A percentile compares a stretch with the other conserved stretches of the same genome.
phyloP scores from a whole-genome alignment of 257 asterid genomes.

The Rubia yunnanensis region DNA sequence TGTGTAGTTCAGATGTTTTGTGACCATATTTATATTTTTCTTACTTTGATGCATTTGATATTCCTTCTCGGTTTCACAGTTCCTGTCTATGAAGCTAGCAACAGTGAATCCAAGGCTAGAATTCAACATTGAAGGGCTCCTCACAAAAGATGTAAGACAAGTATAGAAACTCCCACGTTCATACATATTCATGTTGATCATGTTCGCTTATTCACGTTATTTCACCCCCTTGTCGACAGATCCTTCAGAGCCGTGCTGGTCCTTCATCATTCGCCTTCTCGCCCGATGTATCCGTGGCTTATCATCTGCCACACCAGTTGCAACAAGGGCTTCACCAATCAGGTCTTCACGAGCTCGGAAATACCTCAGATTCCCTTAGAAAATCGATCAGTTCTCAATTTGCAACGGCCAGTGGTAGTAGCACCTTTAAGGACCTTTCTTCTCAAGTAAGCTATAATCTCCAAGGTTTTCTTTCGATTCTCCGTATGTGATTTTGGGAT shows the following conservation, averaged over 20 bases:
- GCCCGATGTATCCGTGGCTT: slow-evolving; percentile 44
- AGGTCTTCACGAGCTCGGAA: slow-evolving; percentile 33
- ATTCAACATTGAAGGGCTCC: slow-evolving; percentile 59
- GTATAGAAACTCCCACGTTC: not conserved
- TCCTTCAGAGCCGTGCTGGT: slow-evolving; percentile 50
- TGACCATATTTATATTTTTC: not conserved
- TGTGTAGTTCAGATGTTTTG: not conserved
- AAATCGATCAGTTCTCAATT: slow-evolving; percentile 28
- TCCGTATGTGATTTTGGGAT: not conserved
- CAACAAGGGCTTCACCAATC: slow-evolving; percentile 51
- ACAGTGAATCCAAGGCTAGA: slow-evolving; percentile 79
- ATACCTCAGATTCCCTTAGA: slow-evolving; percentile 43
- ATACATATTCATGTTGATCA: not conserved
- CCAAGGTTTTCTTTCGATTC: not conserved
- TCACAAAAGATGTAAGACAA: slow-evolving; percentile 74
- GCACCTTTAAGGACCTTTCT: slow-evolving; percentile 26
- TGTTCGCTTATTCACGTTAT: not conserved
- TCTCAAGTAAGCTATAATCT: slow-evolving; percentile 16
- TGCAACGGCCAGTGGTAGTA: slow-evolving; percentile 1
- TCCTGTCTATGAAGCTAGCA: slow-evolving; percentile 97
- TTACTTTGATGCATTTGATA: not conserved
- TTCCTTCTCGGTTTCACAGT: slow-evolving; percentile 29
- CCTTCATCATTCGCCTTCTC: slow-evolving; percentile 45
- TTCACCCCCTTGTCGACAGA: slow-evolving; percentile 11
- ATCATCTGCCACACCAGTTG: slow-evolving; percentile 45